These are phyloP conservation scores for Aureobasidium pullulans DNA, from an alignment of 2,329 filamentous ascomycete genomes.

Conservation along the genomic window DNA sequence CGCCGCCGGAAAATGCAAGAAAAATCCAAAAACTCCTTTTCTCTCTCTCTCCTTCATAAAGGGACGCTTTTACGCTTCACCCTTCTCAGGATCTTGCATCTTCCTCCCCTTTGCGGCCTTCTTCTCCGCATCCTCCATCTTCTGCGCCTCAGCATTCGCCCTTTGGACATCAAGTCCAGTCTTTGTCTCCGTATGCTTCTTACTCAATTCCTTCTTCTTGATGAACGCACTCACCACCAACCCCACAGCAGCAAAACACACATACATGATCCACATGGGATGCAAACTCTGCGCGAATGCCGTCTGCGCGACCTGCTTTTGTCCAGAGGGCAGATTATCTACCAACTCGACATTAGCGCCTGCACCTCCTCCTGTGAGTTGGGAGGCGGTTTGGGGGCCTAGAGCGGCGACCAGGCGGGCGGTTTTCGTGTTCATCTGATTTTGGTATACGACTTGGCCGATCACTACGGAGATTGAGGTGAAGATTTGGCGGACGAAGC, in stretches of 20 bases:
- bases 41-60: background rate
- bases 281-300: slow-evolving; percentile 38
- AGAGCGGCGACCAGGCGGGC: slow-evolving; percentile 43
- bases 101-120: slow-evolving; percentile 13
- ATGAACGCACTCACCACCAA: slow-evolving; percentile 35
- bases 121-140: slow-evolving; percentile 21
- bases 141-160: slow-evolving; percentile 28
- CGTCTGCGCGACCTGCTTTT: slow-evolving; percentile 35
- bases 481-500: slow-evolving; percentile 59
- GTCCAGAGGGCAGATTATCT: slow-evolving; percentile 40
- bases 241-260: slow-evolving; percentile 33
- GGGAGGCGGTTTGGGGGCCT: slow-evolving; percentile 41
- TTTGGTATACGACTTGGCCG: slow-evolving; percentile 68
- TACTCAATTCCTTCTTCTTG: slow-evolving; percentile 34
- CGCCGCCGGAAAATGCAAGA: background rate
- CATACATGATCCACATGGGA: slow-evolving; percentile 46
- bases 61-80: too few species aligned
- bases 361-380: slow-evolving; percentile 53
- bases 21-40: background rate
- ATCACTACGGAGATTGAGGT: slow-evolving; percentile 61
- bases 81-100: slow-evolving; percentile 8
- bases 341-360: slow-evolving; percentile 55
- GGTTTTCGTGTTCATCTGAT: slow-evolving; percentile 56
- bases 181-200: slow-evolving; percentile 42
- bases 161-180: slow-evolving; percentile 39